A percentile compares a stretch with the other conserved stretches of the same genome.
phyloP scores from a whole-genome alignment of 192 early-diverging fungal genomes.

The Globomyces pollinis-pini region DNA sequence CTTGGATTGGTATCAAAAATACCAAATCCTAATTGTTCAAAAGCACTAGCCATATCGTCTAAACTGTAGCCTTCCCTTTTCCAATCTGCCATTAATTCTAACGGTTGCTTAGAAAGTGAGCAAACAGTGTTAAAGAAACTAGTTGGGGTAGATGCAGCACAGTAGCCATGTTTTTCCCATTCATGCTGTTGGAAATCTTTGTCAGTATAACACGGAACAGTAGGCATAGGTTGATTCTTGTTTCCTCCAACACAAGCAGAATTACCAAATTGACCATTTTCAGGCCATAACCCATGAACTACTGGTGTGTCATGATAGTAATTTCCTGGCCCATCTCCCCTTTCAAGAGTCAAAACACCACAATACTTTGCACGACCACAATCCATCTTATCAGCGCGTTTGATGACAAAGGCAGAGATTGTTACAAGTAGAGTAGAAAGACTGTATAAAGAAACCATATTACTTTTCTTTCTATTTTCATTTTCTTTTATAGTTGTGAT shows the following conservation, averaged over 20 bases:
- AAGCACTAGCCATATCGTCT: conserved; percentile 3
- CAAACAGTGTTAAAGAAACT: conserved; percentile 5
- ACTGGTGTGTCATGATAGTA: conserved; percentile 3
- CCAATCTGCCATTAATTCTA: conserved; percentile 1
- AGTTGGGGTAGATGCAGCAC: not conserved
- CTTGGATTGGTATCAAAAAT: not conserved
- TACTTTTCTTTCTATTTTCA: no score
- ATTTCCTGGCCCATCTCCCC: not conserved
- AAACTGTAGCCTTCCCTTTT: not conserved
- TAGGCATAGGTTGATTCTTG: not conserved
- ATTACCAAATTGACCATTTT: not conserved
- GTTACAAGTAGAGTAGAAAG: no score
- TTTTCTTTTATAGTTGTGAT: no score
- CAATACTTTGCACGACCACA: conserved; percentile 1
- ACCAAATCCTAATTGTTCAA: not conserved
- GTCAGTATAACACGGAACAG: not conserved
- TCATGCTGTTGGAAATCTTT: not conserved
- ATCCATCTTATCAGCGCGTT: no score
- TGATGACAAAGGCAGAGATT: no score
- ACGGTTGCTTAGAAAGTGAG: not conserved
- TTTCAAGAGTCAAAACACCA: conserved; percentile 2
- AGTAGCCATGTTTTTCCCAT: conserved; percentile 9
- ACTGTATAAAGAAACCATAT: no score
- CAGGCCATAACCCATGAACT: conserved; percentile 9
- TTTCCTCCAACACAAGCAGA: conserved; percentile 3